Evolutionary conservation across 805 yeast genomes (phyloP).

Genomic region (Myxozyma kluyveri): DNA sequence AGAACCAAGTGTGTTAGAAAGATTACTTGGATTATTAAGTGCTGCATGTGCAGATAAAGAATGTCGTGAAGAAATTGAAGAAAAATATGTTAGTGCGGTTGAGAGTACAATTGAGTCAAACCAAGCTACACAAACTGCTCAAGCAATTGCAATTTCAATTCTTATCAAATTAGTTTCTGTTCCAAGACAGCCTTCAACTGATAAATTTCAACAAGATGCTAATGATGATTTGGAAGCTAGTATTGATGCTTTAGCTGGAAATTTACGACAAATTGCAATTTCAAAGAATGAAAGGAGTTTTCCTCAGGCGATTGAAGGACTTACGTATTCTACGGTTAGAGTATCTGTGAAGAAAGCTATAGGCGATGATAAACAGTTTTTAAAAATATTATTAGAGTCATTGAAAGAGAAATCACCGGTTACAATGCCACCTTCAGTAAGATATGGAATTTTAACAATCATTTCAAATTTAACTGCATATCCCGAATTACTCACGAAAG

Average conservation of each 20-base stretch:
- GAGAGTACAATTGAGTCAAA: constrained; percentile 29
- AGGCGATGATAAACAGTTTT: constrained; percentile 18
- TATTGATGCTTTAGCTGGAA: constrained; percentile 34
- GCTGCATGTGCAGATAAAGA: constrained; percentile 38
- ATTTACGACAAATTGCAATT: constrained; percentile 34
- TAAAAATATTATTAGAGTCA: constrained; percentile 28
- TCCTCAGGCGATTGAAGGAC: constrained; percentile 36
- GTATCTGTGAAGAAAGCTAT: constrained; percentile 35
- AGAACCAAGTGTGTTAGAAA: constrained; percentile 28
- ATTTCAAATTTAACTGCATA: constrained; percentile 37
- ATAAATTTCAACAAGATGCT: constrained; percentile 10
- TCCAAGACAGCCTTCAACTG: constrained; percentile 33
- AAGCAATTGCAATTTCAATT: constrained; percentile 38
- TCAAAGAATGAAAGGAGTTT: constrained; percentile 11
- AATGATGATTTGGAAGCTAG: constrained; percentile 22
- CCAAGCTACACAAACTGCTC: constrained; percentile 27
- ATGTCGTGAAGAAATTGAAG: constrained; percentile 34
- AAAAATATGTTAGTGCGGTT: constrained; percentile 31
- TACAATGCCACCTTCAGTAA: constrained; percentile 29
- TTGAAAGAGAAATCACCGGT: constrained; percentile 15
- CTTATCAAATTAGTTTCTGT: constrained; percentile 35
- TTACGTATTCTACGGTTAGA: constrained; percentile 39
- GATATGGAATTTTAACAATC: constrained; percentile 37
- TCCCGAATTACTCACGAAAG: constrained; percentile 37
- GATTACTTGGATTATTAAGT: constrained; percentile 38